phyloP scores from a whole-genome alignment of 192 early-diverging fungal species.

The Coemansia asiatica region DNA sequence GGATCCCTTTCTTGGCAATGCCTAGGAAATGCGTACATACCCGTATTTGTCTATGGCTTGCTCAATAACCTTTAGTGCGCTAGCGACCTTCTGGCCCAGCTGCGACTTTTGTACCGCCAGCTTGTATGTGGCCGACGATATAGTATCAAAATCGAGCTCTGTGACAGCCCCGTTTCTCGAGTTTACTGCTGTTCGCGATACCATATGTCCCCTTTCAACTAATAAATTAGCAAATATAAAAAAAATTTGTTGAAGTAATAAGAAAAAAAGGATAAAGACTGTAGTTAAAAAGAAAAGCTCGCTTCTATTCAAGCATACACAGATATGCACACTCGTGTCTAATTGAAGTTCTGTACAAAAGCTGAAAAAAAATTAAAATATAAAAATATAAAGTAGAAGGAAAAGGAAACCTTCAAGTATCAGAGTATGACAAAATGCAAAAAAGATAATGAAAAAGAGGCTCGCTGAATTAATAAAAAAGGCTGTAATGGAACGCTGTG shows the following conservation, averaged over 20 bases:
- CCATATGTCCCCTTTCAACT: conserved; percentile 25
- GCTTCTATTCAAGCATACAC: not conserved
- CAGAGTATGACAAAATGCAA: too few relatives aligned
- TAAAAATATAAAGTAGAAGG: not conserved
- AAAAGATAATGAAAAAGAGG: not conserved
- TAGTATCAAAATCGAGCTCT: conserved; percentile 32
- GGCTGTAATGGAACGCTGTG: not conserved
- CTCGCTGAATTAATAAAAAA: conserved; percentile 1
- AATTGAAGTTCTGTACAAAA: not conserved
- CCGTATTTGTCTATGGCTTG: conserved; percentile 54
- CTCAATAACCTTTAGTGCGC: conserved; percentile 43
- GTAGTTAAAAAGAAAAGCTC: not conserved
- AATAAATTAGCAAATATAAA: not conserved
- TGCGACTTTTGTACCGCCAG: conserved; percentile 26
- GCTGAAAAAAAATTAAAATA: not conserved
- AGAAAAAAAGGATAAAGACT: not conserved
- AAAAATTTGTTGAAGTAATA: not conserved
- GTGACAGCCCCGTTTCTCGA: not conserved
- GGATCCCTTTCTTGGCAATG: too few relatives aligned
- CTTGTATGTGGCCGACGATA: conserved; percentile 31
- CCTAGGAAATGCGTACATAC: conserved; percentile 15
- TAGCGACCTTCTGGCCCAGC: conserved; percentile 36
- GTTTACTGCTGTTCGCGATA: conserved; percentile 25
- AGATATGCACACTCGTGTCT: not conserved
- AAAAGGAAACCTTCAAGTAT: not conserved